Conservation (phyloP, 768 basidiomycete species). For the Chalciporus chontae region DNA sequence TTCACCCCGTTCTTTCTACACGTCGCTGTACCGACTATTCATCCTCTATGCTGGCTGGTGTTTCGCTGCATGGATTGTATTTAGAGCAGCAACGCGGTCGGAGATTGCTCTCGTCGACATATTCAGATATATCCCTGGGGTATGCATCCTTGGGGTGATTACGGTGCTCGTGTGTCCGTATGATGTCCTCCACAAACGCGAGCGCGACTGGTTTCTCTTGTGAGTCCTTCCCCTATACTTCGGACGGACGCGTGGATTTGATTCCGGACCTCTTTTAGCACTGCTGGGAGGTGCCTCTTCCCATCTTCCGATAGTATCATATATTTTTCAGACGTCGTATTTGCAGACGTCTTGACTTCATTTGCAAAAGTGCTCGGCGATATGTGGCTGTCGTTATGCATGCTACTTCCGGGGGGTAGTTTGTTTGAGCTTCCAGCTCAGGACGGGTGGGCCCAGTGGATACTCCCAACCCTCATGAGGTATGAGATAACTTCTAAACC, state of each 20-base stretch:
- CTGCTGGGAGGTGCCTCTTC: constrained; percentile 70
- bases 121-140: constrained; percentile 72
- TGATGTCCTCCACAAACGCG: constrained; percentile 60
- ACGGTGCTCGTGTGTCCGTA: constrained; percentile 64
- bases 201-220: constrained; percentile 77
- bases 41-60: constrained; percentile 58
- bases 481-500: constrained; percentile 31
- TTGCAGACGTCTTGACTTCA: constrained; percentile 95
- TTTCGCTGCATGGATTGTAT: constrained; percentile 65
- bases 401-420: constrained; percentile 83
- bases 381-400: constrained; percentile 81
- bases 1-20: constrained; percentile 42
- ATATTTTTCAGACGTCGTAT: constrained; percentile 87
- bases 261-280: constrained; percentile 39
- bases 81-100: constrained; percentile 55
- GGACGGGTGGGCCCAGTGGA: constrained; percentile 66
- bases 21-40: constrained; percentile 66
- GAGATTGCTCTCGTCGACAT: constrained; percentile 61
- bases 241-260: not conserved
- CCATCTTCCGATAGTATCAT: constrained; percentile 58
- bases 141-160: constrained; percentile 58
- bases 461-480: constrained; percentile 87
- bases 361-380: constrained; percentile 97
- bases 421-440: constrained; percentile 60
- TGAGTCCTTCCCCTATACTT: constrained; percentile 40